These are phyloP conservation scores for Endotrypanum monterogeii DNA, from an alignment of 208 protist genomes.

Conservation along the genomic window DNA sequence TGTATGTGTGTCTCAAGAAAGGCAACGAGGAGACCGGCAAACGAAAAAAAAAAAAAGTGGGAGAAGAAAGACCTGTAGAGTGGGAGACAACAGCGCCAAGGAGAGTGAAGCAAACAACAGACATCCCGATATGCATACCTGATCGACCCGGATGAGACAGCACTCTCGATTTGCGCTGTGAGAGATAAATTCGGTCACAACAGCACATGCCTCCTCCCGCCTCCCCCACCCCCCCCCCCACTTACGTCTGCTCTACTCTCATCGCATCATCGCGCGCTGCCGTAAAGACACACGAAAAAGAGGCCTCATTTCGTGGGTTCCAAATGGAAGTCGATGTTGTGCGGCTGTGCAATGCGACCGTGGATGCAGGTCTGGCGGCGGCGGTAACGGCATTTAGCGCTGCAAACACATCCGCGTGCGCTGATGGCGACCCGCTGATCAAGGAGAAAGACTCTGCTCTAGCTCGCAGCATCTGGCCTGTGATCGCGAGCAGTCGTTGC, in stretches of 20 bases:
- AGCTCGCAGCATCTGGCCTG: conserved; percentile 9
- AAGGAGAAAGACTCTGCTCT: conserved; percentile 24
- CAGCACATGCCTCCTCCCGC: not conserved
- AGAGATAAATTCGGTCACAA: not conserved
- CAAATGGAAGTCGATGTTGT: not conserved
- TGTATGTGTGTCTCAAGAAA: not conserved
- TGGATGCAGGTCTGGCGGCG: not conserved
- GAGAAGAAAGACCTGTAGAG: not conserved
- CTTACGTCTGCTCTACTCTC: not conserved
- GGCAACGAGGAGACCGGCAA: not conserved
- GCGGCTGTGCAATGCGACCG: not conserved
- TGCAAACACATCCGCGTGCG: conserved; percentile 9
- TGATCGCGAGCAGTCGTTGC: conserved; percentile 13
- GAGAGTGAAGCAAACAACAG: not conserved
- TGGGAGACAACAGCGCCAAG: not conserved
- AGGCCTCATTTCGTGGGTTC: not conserved
- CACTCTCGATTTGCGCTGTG: not conserved
- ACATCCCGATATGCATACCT: not conserved
- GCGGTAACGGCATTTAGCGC: conserved; percentile 17
- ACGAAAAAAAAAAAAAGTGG: not conserved
- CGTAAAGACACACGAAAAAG: not conserved
- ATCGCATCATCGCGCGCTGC: not conserved
- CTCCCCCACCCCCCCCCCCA: not conserved
- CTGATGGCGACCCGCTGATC: conserved; percentile 3
- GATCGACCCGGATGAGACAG: not conserved